These are phyloP conservation scores for Senna siamea DNA, from an alignment of 306 rosid species.

Conservation along the genomic window DNA sequence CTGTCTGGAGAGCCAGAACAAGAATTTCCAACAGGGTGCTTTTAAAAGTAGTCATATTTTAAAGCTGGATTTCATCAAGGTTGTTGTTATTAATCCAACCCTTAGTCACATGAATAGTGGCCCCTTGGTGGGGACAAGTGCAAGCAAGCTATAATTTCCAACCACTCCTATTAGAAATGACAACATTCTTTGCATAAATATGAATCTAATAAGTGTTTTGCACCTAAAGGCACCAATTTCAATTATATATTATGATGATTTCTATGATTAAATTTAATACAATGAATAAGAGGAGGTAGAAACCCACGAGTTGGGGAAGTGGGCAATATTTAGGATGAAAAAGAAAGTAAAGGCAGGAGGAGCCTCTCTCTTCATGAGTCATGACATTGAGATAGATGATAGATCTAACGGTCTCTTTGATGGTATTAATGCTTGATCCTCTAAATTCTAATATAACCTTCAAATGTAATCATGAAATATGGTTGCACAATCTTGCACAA, in stretches of 20 bases:
- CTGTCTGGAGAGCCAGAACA: conserved; percentile 64
- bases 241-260: conserved; percentile 35
- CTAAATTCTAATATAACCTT: conserved; percentile 46
- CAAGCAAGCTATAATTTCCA: conserved; percentile 49
- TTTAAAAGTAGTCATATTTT: conserved; percentile 53
- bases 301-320: conserved; percentile 31
- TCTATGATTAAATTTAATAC: conserved; percentile 45
- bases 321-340: conserved; percentile 5
- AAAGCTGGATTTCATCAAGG: conserved; percentile 48
- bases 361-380: conserved; percentile 17
- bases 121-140: conserved; percentile 48
- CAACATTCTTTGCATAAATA: conserved; percentile 38
- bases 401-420: conserved; percentile 33
- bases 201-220: conserved; percentile 41
- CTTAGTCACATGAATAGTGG: conserved; percentile 65
- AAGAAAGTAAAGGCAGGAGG: not conserved
- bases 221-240: conserved; percentile 30
- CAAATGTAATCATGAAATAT: conserved; percentile 62
- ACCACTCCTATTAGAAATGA: conserved; percentile 46
- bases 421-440: conserved; percentile 44
- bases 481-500: conserved; percentile 59
- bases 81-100: conserved; percentile 46
- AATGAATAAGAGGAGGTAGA: conserved; percentile 31
- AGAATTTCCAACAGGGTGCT: conserved; percentile 48
- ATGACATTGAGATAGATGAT: conserved; percentile 34